These are phyloP conservation scores for Toxicodendron radicans DNA, from an alignment of 345 rosid species.

Conservation along the genomic window DNA sequence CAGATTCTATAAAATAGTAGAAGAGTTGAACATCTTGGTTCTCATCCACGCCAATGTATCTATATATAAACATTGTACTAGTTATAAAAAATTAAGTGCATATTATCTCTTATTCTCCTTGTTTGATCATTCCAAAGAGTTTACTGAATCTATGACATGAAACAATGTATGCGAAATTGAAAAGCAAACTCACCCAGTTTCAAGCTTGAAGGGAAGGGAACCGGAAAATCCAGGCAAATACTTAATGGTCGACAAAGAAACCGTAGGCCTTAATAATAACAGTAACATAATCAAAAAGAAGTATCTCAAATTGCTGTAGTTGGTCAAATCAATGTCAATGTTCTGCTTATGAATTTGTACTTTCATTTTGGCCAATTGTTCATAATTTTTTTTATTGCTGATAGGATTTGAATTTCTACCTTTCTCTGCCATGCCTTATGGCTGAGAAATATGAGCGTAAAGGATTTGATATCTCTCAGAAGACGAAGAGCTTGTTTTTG, in stretches of 20 bases:
- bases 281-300: background rate
- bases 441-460: background rate
- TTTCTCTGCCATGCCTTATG: background rate
- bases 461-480: background rate
- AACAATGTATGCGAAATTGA: background rate
- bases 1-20: constrained; percentile 40
- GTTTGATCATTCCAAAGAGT: background rate
- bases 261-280: background rate
- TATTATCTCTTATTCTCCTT: background rate
- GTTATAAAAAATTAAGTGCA: background rate
- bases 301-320: background rate
- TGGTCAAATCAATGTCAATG: background rate
- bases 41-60: constrained; percentile 39
- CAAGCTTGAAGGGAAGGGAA: constrained; percentile 52
- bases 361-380: background rate
- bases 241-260: constrained; percentile 29
- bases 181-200: constrained; percentile 38
- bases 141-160: background rate
- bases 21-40: constrained; percentile 34
- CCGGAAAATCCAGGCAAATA: constrained; percentile 45
- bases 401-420: background rate
- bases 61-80: background rate
- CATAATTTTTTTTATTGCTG: too few species aligned
- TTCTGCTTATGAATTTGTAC: background rate
- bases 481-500: background rate